phyloP scores from a whole-genome alignment of 2,329 filamentous ascomycete species.

The Cordyceps fumosorosea region DNA sequence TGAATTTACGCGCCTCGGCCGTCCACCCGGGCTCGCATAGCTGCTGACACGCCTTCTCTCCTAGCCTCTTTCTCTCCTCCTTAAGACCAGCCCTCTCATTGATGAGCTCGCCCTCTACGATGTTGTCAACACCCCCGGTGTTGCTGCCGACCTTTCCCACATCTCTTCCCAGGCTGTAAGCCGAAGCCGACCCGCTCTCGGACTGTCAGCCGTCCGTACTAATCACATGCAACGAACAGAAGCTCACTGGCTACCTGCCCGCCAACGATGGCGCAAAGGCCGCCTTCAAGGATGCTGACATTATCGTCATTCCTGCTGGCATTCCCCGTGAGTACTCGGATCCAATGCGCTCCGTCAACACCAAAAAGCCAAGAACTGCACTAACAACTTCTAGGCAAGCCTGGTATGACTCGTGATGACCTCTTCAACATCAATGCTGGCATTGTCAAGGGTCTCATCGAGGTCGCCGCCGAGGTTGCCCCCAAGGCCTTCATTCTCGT shows the following conservation, averaged over 20 bases:
- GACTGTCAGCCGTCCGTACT: background rate
- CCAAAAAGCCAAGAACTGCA: background rate
- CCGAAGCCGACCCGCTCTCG: conserved; percentile 21
- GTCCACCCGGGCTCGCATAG: background rate
- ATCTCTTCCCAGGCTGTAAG: conserved; percentile 81
- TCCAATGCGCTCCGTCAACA: background rate
- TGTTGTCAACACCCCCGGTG: conserved; percentile 97
- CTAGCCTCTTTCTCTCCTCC: conserved; percentile 89
- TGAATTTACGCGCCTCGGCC: background rate
- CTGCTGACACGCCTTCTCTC: conserved; percentile 17
- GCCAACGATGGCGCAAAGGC: conserved; percentile 77
- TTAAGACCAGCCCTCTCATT: conserved; percentile 83
- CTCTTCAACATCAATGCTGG: conserved; percentile 99
- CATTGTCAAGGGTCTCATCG: conserved; percentile 90
- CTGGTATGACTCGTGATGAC: conserved; percentile 98
- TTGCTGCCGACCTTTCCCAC: conserved; percentile 93
- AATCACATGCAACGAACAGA: conserved; percentile 40
- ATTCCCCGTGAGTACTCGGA: conserved; percentile 72
- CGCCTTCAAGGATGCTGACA: conserved; percentile 86
- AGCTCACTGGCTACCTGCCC: conserved; percentile 82
- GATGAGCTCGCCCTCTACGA: conserved; percentile 96
- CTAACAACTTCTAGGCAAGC: conserved; percentile 63
- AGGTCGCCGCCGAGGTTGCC: conserved; percentile 77
- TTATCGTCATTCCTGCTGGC: conserved; percentile 94
- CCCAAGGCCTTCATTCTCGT: conserved; percentile 93